A percentile compares a stretch with the other conserved stretches of the same genome.
Evolutionary conservation across 345 rosid species (phyloP).

Genomic region (Lepidium sativum): DNA sequence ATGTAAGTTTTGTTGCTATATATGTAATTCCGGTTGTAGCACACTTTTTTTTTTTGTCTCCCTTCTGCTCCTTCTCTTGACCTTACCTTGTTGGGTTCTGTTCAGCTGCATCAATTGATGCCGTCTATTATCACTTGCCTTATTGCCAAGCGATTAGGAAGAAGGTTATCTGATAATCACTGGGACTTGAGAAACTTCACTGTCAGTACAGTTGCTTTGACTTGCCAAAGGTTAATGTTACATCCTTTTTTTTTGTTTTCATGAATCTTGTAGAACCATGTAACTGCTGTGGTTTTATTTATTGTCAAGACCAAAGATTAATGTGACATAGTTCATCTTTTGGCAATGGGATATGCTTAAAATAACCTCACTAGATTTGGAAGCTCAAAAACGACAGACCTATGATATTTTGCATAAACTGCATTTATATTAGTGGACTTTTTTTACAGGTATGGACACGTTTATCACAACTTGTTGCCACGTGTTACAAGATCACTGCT

Average conservation of each 20-base stretch:
- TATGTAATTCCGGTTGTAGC: neutral
- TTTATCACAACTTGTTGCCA: slow-evolving; percentile 66
- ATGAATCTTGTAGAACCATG: neutral
- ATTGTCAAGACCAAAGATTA: neutral
- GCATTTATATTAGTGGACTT: slow-evolving; percentile 1
- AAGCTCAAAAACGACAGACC: neutral
- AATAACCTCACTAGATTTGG: neutral
- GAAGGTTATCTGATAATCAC: slow-evolving; percentile 56
- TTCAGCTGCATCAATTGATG: slow-evolving; percentile 80
- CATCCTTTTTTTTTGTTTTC: slow-evolving; percentile 1
- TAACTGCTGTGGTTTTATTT: neutral
- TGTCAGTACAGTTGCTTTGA: slow-evolving; percentile 53
- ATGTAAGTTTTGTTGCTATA: slow-evolving; percentile 43
- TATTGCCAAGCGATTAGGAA: slow-evolving; percentile 61
- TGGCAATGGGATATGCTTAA: neutral
- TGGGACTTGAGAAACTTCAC: slow-evolving; percentile 79
- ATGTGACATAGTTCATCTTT: neutral
- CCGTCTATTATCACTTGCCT: slow-evolving; percentile 76
- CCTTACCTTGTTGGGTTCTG: neutral
- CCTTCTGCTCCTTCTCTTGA: neutral
- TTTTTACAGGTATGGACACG: slow-evolving; percentile 72
- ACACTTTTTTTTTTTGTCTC: neutral
- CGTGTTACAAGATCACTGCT: slow-evolving; percentile 79
- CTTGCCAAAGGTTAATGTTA: slow-evolving; percentile 55
- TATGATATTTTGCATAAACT: slow-evolving; percentile 1